phyloP scores from a whole-genome alignment of 2,329 filamentous ascomycete species.

The Pseudogymnoascus sp. region DNA sequence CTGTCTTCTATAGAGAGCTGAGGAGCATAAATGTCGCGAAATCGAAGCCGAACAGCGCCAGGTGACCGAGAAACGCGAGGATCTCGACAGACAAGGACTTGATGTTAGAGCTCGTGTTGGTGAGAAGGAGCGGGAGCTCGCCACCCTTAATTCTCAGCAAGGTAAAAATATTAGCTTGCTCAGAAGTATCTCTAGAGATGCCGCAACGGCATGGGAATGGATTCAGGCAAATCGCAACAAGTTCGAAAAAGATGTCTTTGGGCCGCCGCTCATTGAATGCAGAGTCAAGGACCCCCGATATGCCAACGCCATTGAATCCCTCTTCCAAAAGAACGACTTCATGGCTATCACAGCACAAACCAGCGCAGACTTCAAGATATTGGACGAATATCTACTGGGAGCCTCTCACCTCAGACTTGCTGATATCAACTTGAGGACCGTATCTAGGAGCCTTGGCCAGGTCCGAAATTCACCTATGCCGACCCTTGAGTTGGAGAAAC shows the following conservation, averaged over 20 bases:
- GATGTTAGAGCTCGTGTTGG: conserved; percentile 33
- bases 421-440: conserved; percentile 60
- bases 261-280: conserved; percentile 57
- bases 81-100: conserved; percentile 35
- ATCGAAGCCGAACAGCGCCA: conserved; percentile 33
- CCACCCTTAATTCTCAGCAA: conserved; percentile 59
- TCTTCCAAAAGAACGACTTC: conserved; percentile 45
- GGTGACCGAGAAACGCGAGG: conserved; percentile 23
- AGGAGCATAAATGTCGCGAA: conserved; percentile 49
- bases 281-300: conserved; percentile 51
- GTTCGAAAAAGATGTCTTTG: conserved; percentile 55
- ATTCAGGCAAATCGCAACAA: conserved; percentile 57
- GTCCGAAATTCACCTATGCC: conserved; percentile 30
- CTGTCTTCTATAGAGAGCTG: conserved; percentile 40
- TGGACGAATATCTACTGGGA: conserved; percentile 52
- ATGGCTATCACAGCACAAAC: conserved; percentile 67
- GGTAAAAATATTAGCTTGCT: conserved; percentile 67
- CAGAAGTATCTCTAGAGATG: conserved; percentile 49
- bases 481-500: conserved; percentile 40
- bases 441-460: not conserved
- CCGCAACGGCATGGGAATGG: conserved; percentile 70
- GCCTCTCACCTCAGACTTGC: conserved; percentile 49
- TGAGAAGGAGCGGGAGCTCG: conserved; percentile 40
- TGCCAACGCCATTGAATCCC: conserved; percentile 49
- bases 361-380: conserved; percentile 61